Evolutionary conservation across 768 basidiomycete species (phyloP).

Genomic region (Leccinum subgranulosum): DNA sequence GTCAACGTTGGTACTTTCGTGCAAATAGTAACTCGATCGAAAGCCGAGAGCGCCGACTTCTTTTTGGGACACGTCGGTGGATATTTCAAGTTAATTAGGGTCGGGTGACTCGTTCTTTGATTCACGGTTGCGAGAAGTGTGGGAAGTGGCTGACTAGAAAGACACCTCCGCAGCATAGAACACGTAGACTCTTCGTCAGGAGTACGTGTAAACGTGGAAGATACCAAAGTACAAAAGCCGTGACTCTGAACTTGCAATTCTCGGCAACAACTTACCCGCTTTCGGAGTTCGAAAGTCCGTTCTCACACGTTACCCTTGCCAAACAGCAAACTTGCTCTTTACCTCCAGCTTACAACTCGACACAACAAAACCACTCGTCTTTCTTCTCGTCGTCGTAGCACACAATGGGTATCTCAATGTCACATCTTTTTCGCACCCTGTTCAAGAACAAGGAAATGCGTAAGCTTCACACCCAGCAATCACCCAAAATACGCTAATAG

Average conservation of each 20-base stretch:
- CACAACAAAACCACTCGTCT: conserved; percentile 20
- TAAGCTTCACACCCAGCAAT: conserved; percentile 43
- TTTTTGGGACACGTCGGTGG: background rate
- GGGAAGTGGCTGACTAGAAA: background rate
- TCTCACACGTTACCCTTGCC: conserved; percentile 30
- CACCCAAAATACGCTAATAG: conserved; percentile 21
- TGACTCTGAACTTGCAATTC: background rate
- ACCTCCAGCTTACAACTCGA: conserved; percentile 28
- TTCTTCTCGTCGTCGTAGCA: conserved; percentile 31
- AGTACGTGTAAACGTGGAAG: conserved; percentile 8
- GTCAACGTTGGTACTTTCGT: background rate
- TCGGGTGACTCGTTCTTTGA: background rate
- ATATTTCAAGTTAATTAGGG: background rate
- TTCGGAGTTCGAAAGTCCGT: conserved; percentile 34
- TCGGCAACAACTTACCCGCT: conserved; percentile 16
- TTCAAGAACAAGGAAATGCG: conserved; percentile 99
- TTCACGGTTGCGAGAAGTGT: background rate
- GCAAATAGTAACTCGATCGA: background rate
- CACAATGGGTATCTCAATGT: conserved; percentile 78
- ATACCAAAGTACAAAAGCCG: background rate
- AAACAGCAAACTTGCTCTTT: conserved; percentile 35
- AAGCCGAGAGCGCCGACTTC: background rate
- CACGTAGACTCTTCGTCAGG: conserved; percentile 16
- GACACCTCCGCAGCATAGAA: conserved; percentile 3
- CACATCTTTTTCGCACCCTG: conserved; percentile 72